These are phyloP conservation scores for Penicillium sp. DNA, from an alignment of 2,329 filamentous ascomycete genomes.

Conservation along the genomic window DNA sequence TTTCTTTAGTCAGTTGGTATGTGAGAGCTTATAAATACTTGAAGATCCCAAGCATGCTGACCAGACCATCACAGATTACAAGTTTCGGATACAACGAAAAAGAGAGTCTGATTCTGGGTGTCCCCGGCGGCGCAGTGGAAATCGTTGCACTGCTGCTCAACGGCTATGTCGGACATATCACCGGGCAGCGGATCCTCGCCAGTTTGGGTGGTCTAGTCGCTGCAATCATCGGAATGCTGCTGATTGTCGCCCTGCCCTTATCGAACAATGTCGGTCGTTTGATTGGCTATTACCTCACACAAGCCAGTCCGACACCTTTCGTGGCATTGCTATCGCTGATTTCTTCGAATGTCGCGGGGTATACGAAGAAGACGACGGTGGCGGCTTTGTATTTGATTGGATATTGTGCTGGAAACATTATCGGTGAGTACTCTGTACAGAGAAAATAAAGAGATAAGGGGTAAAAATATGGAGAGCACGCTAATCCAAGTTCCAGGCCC, in stretches of 20 bases:
- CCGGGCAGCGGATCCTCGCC: slow-evolving; percentile 57
- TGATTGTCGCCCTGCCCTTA: slow-evolving; percentile 63
- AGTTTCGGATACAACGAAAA: slow-evolving; percentile 64
- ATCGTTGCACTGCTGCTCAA: slow-evolving; percentile 57
- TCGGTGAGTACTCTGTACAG: slow-evolving; percentile 37
- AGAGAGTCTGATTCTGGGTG: slow-evolving; percentile 60
- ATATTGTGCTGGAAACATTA: slow-evolving; percentile 53
- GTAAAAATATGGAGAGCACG: not conserved
- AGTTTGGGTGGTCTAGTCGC: slow-evolving; percentile 52
- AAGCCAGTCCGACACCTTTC: slow-evolving; percentile 60
- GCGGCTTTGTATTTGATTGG: slow-evolving; percentile 44
- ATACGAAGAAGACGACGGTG: slow-evolving; percentile 49
- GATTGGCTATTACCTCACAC: slow-evolving; percentile 65
- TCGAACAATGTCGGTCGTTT: slow-evolving; percentile 58
- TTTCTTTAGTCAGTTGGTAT: slow-evolving; percentile 59
- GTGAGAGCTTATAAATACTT: not conserved
- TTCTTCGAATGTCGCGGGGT: slow-evolving; percentile 54
- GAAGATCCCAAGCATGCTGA: not conserved
- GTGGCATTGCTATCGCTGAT: slow-evolving; percentile 64
- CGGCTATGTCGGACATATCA: slow-evolving; percentile 57
- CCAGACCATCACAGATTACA: slow-evolving; percentile 44
- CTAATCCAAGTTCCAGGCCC: slow-evolving; percentile 39
- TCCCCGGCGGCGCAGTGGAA: slow-evolving; percentile 64
- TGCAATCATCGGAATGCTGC: slow-evolving; percentile 59
- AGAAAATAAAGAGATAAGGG: not conserved